Conservation (phyloP, 2,329 filamentous ascomycete genomes). For the Daldinia sp. region DNA sequence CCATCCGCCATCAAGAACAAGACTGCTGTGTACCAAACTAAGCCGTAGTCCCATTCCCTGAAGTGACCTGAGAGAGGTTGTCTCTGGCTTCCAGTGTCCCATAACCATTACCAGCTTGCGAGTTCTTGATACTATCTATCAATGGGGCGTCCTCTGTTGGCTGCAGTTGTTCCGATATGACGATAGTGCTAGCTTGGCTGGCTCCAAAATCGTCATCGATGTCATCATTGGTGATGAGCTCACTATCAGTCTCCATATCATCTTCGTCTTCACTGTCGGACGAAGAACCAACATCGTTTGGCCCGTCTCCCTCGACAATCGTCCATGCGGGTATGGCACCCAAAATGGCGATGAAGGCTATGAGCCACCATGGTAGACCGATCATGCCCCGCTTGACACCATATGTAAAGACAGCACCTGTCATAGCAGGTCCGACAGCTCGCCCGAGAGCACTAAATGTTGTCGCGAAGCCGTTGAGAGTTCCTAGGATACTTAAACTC, state of each 20-base stretch:
- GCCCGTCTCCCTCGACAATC: slow-evolving; percentile 81
- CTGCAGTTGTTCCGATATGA: slow-evolving; percentile 12
- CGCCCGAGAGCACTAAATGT: slow-evolving; percentile 84
- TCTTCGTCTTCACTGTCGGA: slow-evolving; percentile 49
- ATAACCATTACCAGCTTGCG: slow-evolving; percentile 12
- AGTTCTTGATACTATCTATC: neutral
- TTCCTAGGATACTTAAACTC: slow-evolving; percentile 82
- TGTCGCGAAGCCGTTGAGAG: slow-evolving; percentile 90
- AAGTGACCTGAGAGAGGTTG: neutral
- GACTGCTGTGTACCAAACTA: neutral
- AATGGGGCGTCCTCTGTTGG: slow-evolving; percentile 11
- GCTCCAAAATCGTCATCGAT: slow-evolving; percentile 32
- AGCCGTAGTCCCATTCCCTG: neutral
- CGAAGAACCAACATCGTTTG: slow-evolving; percentile 51
- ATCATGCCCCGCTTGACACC: slow-evolving; percentile 82
- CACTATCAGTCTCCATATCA: slow-evolving; percentile 51
- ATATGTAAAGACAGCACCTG: slow-evolving; percentile 78
- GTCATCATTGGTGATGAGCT: slow-evolving; percentile 50
- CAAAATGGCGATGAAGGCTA: slow-evolving; percentile 72
- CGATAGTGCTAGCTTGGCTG: slow-evolving; percentile 29
- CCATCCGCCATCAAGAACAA: neutral
- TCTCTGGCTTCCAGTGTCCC: slow-evolving; percentile 17
- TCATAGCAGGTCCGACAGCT: slow-evolving; percentile 80
- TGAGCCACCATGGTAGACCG: slow-evolving; percentile 83
- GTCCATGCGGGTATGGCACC: slow-evolving; percentile 80